A percentile compares a stretch with the other conserved stretches of the same genome.
Conservation (phyloP, 1,284 basidiomycete genomes). For the Inonotus hispidus region DNA sequence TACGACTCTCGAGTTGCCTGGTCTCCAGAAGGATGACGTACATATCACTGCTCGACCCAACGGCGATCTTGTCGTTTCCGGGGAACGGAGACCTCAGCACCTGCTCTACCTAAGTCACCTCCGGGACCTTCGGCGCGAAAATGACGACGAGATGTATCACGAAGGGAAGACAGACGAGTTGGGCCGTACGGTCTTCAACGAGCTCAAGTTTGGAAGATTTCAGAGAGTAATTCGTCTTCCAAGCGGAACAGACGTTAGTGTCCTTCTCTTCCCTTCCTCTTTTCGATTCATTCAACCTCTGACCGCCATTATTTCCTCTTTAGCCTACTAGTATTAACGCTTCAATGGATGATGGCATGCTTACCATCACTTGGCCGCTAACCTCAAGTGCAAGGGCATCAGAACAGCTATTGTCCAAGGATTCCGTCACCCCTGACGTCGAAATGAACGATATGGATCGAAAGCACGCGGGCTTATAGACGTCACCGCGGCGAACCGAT, state of each 20-base stretch:
- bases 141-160: neutral
- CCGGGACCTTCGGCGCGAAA: neutral
- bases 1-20: slow-evolving; percentile 14
- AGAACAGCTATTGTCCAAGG: neutral
- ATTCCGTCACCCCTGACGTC: neutral
- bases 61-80: slow-evolving; percentile 12
- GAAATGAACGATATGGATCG: neutral
- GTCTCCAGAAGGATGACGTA: slow-evolving; percentile 12
- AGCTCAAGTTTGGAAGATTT: slow-evolving; percentile 17
- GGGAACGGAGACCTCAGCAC: slow-evolving; percentile 11
- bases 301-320: neutral
- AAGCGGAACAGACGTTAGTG: slow-evolving; percentile 13
- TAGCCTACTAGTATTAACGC: slow-evolving; percentile 10
- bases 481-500: neutral
- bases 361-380: slow-evolving; percentile 14
- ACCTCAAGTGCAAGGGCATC: neutral
- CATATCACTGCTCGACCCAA: slow-evolving; percentile 11
- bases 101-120: slow-evolving; percentile 1
- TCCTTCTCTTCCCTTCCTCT: neutral
- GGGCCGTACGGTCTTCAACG: slow-evolving; percentile 13
- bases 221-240: slow-evolving; percentile 11
- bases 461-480: neutral
- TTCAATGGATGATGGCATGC: slow-evolving; percentile 18
- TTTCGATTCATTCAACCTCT: neutral
- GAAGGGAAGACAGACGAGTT: neutral